These are phyloP conservation scores for Candida ovalis DNA, from an alignment of 805 yeast species.

Conservation along the genomic window DNA sequence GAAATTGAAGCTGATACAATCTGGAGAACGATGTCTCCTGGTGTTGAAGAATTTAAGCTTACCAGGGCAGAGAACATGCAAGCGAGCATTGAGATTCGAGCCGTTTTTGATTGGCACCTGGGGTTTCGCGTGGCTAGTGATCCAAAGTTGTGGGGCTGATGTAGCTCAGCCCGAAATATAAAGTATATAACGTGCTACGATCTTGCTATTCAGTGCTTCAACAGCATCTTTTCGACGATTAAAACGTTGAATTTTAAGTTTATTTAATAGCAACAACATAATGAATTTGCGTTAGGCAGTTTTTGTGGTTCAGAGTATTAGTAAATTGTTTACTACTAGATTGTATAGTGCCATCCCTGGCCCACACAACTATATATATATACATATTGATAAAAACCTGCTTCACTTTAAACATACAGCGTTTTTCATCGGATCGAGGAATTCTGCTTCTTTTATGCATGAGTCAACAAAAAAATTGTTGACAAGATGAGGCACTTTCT, in stretches of 20 bases:
- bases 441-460: conserved; percentile 22
- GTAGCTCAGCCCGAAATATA: too few species aligned
- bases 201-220: too few species aligned
- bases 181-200: too few species aligned
- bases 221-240: too few species aligned
- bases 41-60: not conserved
- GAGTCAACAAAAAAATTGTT: conserved; percentile 31
- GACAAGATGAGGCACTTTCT: conserved; percentile 35
- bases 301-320: too few species aligned
- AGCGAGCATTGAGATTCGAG: not conserved
- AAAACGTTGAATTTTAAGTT: too few species aligned
- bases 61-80: not conserved
- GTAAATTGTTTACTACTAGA: too few species aligned
- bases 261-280: too few species aligned
- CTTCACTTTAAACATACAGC: not conserved
- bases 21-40: not conserved
- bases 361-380: not conserved
- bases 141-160: not conserved
- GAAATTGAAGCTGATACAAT: too few species aligned
- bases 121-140: not conserved
- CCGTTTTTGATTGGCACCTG: not conserved
- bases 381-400: not conserved
- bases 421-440: not conserved
- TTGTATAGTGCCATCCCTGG: not conserved
- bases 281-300: too few species aligned